Evolutionary conservation across 805 yeast genomes (phyloP).

Genomic region (Lachancea thermotolerans): DNA sequence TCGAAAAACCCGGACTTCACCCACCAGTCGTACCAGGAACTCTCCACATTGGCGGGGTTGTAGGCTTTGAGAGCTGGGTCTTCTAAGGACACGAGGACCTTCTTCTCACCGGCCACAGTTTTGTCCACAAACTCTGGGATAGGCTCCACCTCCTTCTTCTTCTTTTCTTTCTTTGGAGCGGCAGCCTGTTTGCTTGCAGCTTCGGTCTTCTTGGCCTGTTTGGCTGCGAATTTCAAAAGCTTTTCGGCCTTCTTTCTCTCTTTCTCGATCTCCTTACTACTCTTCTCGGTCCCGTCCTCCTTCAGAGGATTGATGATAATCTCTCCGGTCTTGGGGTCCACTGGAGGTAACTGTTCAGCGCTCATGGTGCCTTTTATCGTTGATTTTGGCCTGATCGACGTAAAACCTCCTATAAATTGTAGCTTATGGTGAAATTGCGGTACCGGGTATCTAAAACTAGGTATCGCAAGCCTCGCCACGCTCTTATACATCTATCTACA

Average conservation of each 20-base stretch:
- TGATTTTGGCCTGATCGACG: slow-evolving; percentile 7
- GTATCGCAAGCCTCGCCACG: not conserved
- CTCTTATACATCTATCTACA: not conserved
- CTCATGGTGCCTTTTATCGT: slow-evolving; percentile 19
- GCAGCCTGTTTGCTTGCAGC: slow-evolving; percentile 17
- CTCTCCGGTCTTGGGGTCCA: slow-evolving; percentile 33
- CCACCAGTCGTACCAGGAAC: slow-evolving; percentile 99
- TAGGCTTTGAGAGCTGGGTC: slow-evolving; percentile 93
- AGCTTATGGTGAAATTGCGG: not conserved
- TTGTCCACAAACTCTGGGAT: slow-evolving; percentile 80
- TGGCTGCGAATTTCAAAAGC: slow-evolving; percentile 79
- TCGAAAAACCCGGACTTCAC: slow-evolving; percentile 76
- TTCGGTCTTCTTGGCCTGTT: slow-evolving; percentile 56
- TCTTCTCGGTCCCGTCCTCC: slow-evolving; percentile 47
- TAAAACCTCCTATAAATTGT: not conserved
- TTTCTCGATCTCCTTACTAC: slow-evolving; percentile 77
- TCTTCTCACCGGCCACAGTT: slow-evolving; percentile 88
- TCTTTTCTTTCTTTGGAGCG: slow-evolving; percentile 61
- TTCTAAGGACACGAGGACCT: slow-evolving; percentile 75
- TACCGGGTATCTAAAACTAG: not conserved
- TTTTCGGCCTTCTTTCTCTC: slow-evolving; percentile 86
- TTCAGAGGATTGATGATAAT: slow-evolving; percentile 33
- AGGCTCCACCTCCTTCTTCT: slow-evolving; percentile 61
- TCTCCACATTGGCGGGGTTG: slow-evolving; percentile 86
- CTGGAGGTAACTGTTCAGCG: slow-evolving; percentile 29